Conservation (phyloP, 371 early-diverging fungal genomes). For the Fennellomyces sp. region DNA sequence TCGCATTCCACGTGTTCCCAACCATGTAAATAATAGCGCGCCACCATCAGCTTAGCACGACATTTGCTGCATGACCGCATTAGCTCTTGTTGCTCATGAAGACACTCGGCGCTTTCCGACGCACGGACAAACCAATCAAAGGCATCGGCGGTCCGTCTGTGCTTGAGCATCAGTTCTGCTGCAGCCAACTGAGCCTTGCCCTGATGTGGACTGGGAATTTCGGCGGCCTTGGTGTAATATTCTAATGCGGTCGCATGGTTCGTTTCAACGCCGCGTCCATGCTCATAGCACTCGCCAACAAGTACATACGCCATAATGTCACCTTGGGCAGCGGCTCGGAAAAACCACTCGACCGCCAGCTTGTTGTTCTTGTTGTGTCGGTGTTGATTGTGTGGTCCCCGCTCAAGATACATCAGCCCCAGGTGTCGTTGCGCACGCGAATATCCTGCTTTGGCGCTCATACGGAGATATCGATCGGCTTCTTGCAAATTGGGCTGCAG, state of each 20-base stretch:
- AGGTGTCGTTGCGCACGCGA: constrained; percentile 43
- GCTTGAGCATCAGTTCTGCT: constrained; percentile 39
- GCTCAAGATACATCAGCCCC: constrained; percentile 46
- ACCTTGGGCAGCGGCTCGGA: constrained; percentile 60
- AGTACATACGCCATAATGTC: constrained; percentile 70
- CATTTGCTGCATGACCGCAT: not conserved
- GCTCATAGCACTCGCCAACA: constrained; percentile 69
- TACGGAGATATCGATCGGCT: constrained; percentile 36
- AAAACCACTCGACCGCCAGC: constrained; percentile 68
- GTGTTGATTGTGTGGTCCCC: constrained; percentile 30
- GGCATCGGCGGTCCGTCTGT: constrained; percentile 27
- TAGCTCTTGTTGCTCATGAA: constrained; percentile 7
- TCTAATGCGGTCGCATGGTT: constrained; percentile 48
- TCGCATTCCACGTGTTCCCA: constrained; percentile 28
- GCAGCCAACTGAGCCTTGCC: constrained; percentile 47
- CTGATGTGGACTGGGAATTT: constrained; percentile 38
- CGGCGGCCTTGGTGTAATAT: constrained; percentile 71
- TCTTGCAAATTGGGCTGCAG: constrained; percentile 22
- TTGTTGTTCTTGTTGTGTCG: constrained; percentile 46
- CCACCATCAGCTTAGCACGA: constrained; percentile 39
- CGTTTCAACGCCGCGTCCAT: constrained; percentile 68
- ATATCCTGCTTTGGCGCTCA: constrained; percentile 38
- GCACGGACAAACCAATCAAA: constrained; percentile 46
- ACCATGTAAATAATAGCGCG: constrained; percentile 41
- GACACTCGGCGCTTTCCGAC: constrained; percentile 26